Evolutionary conservation across 768 basidiomycete genomes (phyloP), one percentile per base, ranked within the genome.

Genomic region (Suillus cothurnatus): DNA sequence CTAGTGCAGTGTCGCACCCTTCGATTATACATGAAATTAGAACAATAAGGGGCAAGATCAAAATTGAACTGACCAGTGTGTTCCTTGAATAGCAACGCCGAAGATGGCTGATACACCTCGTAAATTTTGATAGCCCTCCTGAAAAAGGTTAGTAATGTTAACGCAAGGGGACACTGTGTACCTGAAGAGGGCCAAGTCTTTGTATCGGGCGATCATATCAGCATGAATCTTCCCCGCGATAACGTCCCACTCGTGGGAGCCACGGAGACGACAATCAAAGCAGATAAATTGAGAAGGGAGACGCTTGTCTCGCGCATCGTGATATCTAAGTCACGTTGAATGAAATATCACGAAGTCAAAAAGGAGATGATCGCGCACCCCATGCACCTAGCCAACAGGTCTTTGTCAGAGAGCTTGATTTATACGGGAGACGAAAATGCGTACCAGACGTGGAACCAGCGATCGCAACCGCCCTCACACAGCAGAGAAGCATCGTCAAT

Each of bases 401-500:
- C 39, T 59, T 21, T 11, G 31, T 61, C 26, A 39, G 62, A 41
- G 50, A 14, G 56, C 34, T 60, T 28, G 32, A 14, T 38, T 28
- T 57, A 15, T 28, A 58, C 12, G 47, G 31, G n/a, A 26, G 26
- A 36, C 9, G 9, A 59, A 59, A 23, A 34, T 64, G 72, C 85
- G 62, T 62, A 92, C 92, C 92, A 94, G 50, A 87, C 70, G 73
- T 94, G 93, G 72, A 85, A 89, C 91, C 91, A 93, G 64, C 79
- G 83, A 21, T 80, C 80, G 74, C 93, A 93, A n/a, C 81, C 85
- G 11, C 86, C 88, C 65, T 93, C 91, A 70, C 92, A 94, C 63
- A 85, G 81, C 63, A 86, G 82, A 34, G 69, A 71, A 28, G 83
- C 80, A 67, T 89, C 89, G 34, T 88, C 86, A 19, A 80, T 70